Evolutionary conservation across 805 yeast genomes (phyloP), one percentile per base, ranked within the genome.

Genomic region (Yarrowia phangngaensis): DNA sequence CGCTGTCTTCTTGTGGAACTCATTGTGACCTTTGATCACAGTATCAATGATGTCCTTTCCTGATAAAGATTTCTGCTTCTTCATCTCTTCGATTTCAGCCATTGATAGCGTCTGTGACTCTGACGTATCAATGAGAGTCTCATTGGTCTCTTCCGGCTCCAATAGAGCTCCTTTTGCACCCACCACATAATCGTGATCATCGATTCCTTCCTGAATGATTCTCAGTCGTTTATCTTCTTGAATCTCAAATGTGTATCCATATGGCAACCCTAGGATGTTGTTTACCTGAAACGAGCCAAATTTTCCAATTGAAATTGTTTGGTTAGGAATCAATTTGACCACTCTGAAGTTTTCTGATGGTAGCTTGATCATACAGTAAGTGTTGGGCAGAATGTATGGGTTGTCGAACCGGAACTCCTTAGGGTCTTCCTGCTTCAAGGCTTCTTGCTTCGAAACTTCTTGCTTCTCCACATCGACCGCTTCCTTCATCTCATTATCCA

Each of bases 201-300:
- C 60, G 27, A 65, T 70, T 4, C 60, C 64, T 23, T 69, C 72
- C 26, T 57, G 63, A 17, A 62, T 59, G 3, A 58, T 52, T 5
- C 49, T 47, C 12, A 69, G 58, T 11, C 56, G 54, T 32, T 58
- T 59, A 52, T 76, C 79, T 32, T 79, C 85, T 20, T 72, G 60
- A 33, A 90, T 82, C 60, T 90, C 97, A 66, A 89, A 92, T 0
- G 95, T 78, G 56, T 85, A 90, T 1, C 97, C 98, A 59, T 76
- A 84, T 5, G 88, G 83, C 58, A 72, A 80, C 3, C 96, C 97
- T 30, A 90, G 64, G 9, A 90, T 73, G 46, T 77, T 82, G 54
- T 80, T 78, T 2, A 83, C 86, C 22, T 73, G 68, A 62, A 92
- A 92, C 0, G 82, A 71, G 14, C 99, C 99, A 65, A 90, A 92